Evolutionary conservation across 1,284 basidiomycete genomes (phyloP).

Genomic region (Ganoderma lucidum): DNA sequence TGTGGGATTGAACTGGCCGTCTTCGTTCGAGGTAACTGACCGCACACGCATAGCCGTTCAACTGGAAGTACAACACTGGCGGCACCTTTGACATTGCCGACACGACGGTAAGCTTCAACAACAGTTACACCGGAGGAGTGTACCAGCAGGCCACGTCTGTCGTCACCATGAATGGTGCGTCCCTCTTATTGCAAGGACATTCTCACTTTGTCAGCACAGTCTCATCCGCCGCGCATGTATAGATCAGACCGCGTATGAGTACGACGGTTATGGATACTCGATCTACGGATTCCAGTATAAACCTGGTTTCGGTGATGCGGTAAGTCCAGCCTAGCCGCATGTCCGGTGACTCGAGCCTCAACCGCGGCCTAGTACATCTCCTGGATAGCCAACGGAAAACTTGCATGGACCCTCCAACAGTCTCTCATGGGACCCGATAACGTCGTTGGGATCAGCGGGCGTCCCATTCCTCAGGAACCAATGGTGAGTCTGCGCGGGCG

Average conservation of each 20-base stretch:
- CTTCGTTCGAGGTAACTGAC: not conserved
- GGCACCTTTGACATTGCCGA: conserved; percentile 47
- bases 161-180: conserved; percentile 34
- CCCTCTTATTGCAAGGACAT: no score
- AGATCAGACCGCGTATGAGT: conserved; percentile 42
- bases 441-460: conserved; percentile 70
- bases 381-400: conserved; percentile 73
- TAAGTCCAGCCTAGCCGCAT: conserved; percentile 20
- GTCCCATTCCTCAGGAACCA: conserved; percentile 85
- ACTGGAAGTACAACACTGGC: not conserved
- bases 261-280: conserved; percentile 31
- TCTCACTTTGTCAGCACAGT: no score
- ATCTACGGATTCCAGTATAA: conserved; percentile 42
- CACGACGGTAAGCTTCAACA: conserved; percentile 50
- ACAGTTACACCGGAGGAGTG: conserved; percentile 59
- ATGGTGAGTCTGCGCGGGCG: conserved; percentile 56
- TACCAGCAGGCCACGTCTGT: conserved; percentile 56
- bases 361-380: conserved; percentile 68
- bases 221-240: not conserved
- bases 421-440: conserved; percentile 77
- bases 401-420: conserved; percentile 79
- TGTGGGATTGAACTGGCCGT: conserved; percentile 37
- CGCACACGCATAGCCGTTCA: not conserved
- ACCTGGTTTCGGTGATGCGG: conserved; percentile 42
- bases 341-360: not conserved